Percentiles rank a stretch among this genome's conserved stretches.
These are phyloP conservation scores for Sphenostylis stenocarpa DNA, from an alignment of 306 rosid genomes.

Conservation along the genomic window DNA sequence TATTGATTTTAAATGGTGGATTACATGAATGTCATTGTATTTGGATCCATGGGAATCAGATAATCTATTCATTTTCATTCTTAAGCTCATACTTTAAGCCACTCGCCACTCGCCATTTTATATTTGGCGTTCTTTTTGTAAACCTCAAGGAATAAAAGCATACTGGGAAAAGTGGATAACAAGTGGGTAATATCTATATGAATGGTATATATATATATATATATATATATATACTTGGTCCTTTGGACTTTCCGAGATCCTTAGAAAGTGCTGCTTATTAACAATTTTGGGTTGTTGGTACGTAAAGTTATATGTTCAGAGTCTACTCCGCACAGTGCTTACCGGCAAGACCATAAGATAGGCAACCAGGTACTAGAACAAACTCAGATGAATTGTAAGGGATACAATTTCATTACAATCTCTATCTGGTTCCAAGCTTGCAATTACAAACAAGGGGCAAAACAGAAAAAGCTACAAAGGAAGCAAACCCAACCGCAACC, in stretches of 20 bases:
- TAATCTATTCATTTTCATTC: background rate
- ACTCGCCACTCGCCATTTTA: background rate
- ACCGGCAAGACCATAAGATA: background rate
- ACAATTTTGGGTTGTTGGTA: too few relatives aligned
- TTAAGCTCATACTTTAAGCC: background rate
- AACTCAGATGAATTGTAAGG: slow-evolving; percentile 5
- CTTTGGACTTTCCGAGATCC: background rate
- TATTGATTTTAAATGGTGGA: background rate
- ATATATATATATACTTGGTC: background rate
- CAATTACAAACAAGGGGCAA: slow-evolving; percentile 24
- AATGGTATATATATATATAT: too few relatives aligned
- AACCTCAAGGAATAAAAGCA: background rate
- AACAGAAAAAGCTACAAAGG: background rate
- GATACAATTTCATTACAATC: slow-evolving; percentile 35
- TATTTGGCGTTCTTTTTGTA: background rate
- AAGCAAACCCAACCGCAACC: slow-evolving; percentile 20
- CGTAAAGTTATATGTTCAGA: too few relatives aligned
- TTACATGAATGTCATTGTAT: background rate
- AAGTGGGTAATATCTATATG: background rate
- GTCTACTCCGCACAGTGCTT: background rate
- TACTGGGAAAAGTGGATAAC: background rate
- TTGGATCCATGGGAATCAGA: background rate
- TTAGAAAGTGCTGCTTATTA: background rate
- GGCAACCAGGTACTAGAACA: background rate
- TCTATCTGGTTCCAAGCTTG: slow-evolving; percentile 23